Conservation (phyloP, 2,329 filamentous ascomycete species). For the Cytospora paraplurivora region DNA sequence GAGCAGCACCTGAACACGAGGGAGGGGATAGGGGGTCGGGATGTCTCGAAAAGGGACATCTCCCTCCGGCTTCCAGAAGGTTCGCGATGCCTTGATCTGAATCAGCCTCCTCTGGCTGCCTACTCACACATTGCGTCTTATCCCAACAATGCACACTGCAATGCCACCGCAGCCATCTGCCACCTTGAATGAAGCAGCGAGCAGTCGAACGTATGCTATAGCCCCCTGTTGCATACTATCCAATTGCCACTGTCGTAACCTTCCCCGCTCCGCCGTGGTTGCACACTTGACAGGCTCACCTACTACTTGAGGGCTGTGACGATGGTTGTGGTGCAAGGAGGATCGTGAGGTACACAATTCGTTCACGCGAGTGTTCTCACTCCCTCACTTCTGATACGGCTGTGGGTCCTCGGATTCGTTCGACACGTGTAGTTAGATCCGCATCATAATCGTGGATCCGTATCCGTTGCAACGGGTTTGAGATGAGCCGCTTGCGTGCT, state of each 20-base stretch:
- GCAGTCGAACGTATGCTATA: neutral
- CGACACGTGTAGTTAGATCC: neutral
- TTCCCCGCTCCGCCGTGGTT: slow-evolving; percentile 25
- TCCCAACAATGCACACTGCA: too few species aligned
- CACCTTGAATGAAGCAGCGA: slow-evolving; percentile 8
- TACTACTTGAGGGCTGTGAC: slow-evolving; percentile 2
- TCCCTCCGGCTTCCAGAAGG: slow-evolving; percentile 23
- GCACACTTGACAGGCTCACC: slow-evolving; percentile 8
- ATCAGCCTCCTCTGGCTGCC: slow-evolving; percentile 1
- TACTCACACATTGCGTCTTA: neutral
- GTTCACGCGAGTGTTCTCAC: slow-evolving; percentile 10
- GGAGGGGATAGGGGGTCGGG: slow-evolving; percentile 11
- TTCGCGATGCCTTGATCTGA: slow-evolving; percentile 16
- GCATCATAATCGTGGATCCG: neutral
- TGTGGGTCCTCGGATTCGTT: slow-evolving; percentile 3
- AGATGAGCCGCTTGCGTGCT: neutral
- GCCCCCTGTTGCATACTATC: slow-evolving; percentile 21
- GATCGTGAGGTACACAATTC: slow-evolving; percentile 10
- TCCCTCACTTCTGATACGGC: neutral
- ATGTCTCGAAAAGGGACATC: neutral
- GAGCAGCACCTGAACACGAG: slow-evolving; percentile 9
- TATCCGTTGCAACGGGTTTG: neutral
- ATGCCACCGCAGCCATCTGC: neutral
- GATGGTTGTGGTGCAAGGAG: slow-evolving; percentile 15
- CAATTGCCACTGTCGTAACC: slow-evolving; percentile 19